A percentile compares a stretch with the other conserved stretches of the same genome.
Conservation (phyloP, 768 basidiomycete species). For the Fomitopsis serialis region DNA sequence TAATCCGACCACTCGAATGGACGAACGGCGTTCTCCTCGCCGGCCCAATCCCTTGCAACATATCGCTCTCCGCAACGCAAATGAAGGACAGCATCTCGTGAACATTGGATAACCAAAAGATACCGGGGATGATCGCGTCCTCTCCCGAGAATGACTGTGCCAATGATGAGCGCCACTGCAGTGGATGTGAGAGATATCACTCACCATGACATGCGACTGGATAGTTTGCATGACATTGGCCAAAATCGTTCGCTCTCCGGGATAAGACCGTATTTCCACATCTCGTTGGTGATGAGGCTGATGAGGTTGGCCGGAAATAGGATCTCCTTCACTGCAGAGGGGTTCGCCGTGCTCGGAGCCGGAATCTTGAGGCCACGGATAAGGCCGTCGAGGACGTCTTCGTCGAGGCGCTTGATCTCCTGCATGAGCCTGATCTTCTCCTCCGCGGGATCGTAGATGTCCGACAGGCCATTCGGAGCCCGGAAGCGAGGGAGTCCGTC, state of each 20-base stretch:
- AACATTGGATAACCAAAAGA: conserved; percentile 99
- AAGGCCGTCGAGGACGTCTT: conserved; percentile 87
- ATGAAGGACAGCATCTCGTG: conserved; percentile 99
- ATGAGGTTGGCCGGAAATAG: conserved; percentile 99
- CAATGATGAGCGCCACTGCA: conserved; percentile 7
- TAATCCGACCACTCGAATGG: conserved; percentile 97
- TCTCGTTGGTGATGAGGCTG: conserved; percentile 97
- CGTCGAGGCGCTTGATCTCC: conserved; percentile 83
- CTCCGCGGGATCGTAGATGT: conserved; percentile 84
- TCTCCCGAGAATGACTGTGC: conserved; percentile 83
- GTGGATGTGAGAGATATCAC: conserved; percentile 25
- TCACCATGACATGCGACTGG: conserved; percentile 95
- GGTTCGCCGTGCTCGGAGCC: conserved; percentile 81
- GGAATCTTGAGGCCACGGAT: conserved; percentile 92
- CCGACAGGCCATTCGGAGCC: conserved; percentile 55
- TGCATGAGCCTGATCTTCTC: conserved; percentile 94
- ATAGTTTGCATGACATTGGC: conserved; percentile 99
- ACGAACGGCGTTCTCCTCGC: conserved; percentile 86
- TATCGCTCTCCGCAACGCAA: conserved; percentile 97
- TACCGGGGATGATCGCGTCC: conserved; percentile 92
- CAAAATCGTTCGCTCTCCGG: conserved; percentile 95
- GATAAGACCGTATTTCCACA: conserved; percentile 99
- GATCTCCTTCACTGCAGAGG: conserved; percentile 94
- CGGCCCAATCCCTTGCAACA: conserved; percentile 95
- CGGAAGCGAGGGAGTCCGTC: conserved; percentile 66